Conservation (phyloP, 306 rosid species). For the Sicyos edulis region DNA sequence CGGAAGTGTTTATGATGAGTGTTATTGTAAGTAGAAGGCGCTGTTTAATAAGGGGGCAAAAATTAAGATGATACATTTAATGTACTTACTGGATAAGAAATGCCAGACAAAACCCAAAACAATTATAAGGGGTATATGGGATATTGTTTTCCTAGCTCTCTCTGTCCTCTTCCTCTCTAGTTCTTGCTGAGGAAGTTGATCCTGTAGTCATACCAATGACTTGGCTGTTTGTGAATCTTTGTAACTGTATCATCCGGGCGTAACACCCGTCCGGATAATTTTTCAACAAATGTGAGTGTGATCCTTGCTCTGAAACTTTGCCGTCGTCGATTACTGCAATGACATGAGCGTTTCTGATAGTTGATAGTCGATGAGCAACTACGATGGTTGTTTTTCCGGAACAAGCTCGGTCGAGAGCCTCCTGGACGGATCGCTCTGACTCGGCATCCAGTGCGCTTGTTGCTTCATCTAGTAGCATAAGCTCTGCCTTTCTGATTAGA, state of each 20-base stretch:
- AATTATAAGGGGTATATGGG: slow-evolving; percentile 30
- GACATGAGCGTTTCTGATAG: slow-evolving; percentile 71
- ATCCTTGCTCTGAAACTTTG: slow-evolving; percentile 97
- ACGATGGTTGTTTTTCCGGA: slow-evolving; percentile 80
- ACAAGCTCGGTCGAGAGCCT: slow-evolving; percentile 81
- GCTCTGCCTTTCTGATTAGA: slow-evolving; percentile 71
- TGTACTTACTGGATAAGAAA: slow-evolving; percentile 35
- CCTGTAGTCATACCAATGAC: slow-evolving; percentile 80
- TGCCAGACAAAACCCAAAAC: slow-evolving; percentile 35
- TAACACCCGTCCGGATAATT: slow-evolving; percentile 85
- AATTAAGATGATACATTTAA: slow-evolving; percentile 45
- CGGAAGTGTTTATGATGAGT: not conserved
- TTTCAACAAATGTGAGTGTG: slow-evolving; percentile 82
- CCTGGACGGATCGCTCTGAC: slow-evolving; percentile 91
- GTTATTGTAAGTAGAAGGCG: no score
- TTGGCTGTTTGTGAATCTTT: slow-evolving; percentile 71
- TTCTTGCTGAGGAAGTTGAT: slow-evolving; percentile 65
- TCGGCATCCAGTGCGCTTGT: slow-evolving; percentile 97
- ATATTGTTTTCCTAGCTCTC: slow-evolving; percentile 55
- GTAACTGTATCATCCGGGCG: slow-evolving; percentile 84
- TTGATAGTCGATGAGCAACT: slow-evolving; percentile 83
- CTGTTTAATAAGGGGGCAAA: slow-evolving; percentile 18
- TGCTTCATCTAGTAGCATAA: slow-evolving; percentile 93
- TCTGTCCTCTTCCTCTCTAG: slow-evolving; percentile 54
- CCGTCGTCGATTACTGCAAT: slow-evolving; percentile 97